These are phyloP conservation scores for Glycine soja DNA, from an alignment of 306 rosid genomes.

Conservation along the genomic window DNA sequence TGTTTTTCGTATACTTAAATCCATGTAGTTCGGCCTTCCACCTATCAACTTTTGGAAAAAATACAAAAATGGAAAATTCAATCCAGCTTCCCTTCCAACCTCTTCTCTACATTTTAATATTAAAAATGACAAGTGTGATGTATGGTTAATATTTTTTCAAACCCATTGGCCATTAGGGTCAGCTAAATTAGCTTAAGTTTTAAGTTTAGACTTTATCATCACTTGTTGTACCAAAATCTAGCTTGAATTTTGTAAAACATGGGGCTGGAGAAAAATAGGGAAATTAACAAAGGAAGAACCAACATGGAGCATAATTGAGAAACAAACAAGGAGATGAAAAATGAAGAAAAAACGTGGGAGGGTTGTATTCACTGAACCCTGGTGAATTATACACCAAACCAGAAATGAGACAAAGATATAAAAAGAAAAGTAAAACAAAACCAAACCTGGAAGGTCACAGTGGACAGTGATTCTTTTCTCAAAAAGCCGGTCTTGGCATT, in stretches of 20 bases:
- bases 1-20: conserved; percentile 4
- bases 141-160: not conserved
- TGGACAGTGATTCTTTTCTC: conserved; percentile 54
- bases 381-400: conserved; percentile 8
- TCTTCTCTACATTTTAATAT: not conserved
- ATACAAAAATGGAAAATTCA: not conserved
- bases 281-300: conserved; percentile 11
- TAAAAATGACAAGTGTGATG: not conserved
- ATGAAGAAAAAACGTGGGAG: conserved; percentile 32
- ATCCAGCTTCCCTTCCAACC: not conserved
- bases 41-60: not conserved
- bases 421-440: conserved; percentile 13
- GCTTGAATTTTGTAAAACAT: not conserved
- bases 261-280: conserved; percentile 12
- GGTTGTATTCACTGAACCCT: not conserved
- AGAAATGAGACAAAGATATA: conserved; percentile 21
- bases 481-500: conserved; percentile 59
- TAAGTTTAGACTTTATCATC: not conserved
- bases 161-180: too few species aligned
- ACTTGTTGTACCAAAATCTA: not conserved
- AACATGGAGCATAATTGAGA: not conserved
- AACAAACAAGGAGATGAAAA: conserved; percentile 33
- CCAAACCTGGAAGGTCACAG: conserved; percentile 77
- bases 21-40: not conserved
- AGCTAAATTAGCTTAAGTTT: not conserved